phyloP scores from a whole-genome alignment of 352 stramenopile species.

The Lagenidium giganteum region DNA sequence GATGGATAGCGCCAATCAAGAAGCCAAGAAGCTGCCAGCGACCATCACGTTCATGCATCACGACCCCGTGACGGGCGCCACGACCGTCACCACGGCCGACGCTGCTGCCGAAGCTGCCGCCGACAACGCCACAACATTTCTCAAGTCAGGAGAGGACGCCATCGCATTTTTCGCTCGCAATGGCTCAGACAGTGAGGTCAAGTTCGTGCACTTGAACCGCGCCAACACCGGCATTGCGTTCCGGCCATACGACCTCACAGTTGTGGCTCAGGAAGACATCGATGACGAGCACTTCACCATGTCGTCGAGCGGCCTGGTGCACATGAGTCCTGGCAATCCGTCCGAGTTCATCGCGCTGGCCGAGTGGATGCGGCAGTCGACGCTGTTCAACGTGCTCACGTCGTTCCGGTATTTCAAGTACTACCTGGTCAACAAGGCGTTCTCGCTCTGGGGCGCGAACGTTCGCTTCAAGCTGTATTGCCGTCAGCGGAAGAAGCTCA shows the following conservation, averaged over 20 bases:
- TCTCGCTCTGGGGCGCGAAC: conserved; percentile 85
- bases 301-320: conserved; percentile 79
- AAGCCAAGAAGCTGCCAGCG: conserved; percentile 12
- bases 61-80: conserved; percentile 38
- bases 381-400: conserved; percentile 93
- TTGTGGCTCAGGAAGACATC: conserved; percentile 79
- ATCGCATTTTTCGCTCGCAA: conserved; percentile 94
- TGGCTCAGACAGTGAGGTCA: conserved; percentile 88
- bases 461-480: conserved; percentile 90
- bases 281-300: conserved; percentile 89
- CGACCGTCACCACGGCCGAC: conserved; percentile 27
- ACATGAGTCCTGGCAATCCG: conserved; percentile 62
- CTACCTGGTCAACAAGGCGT: conserved; percentile 91
- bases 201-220: conserved; percentile 93
- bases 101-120: conserved; percentile 46
- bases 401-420: conserved; percentile 93
- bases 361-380: conserved; percentile 94
- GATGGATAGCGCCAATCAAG: conserved; percentile 8
- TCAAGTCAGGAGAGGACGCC: conserved; percentile 84
- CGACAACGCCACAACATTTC: conserved; percentile 38
- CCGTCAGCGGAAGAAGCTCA: conserved; percentile 83
- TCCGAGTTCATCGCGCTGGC: conserved; percentile 92
- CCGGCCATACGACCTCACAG: conserved; percentile 89
- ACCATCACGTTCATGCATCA: conserved; percentile 40
- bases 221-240: conserved; percentile 66